A percentile compares a stretch with the other conserved stretches of the same genome.
phyloP scores from a whole-genome alignment of 805 yeast genomes.

The Wickerhamiella australiensis region DNA sequence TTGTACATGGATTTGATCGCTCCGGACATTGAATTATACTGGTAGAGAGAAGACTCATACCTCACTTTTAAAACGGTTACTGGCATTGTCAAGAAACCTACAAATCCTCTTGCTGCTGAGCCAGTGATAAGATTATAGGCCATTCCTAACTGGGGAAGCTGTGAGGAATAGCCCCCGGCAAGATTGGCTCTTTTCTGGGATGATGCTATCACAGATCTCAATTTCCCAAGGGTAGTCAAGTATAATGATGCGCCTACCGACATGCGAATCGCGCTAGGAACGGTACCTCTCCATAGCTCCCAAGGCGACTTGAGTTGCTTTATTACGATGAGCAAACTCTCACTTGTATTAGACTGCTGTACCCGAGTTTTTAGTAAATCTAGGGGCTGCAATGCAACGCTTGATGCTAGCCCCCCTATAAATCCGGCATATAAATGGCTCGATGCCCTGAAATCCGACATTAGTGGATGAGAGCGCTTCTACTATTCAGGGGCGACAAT shows the following conservation, averaged over 20 bases:
- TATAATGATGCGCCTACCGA: slow-evolving; percentile 85
- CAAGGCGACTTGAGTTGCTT: slow-evolving; percentile 19
- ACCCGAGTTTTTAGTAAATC: slow-evolving; percentile 80
- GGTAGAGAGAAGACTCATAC: slow-evolving; percentile 69
- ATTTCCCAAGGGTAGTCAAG: slow-evolving; percentile 53
- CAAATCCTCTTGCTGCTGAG: slow-evolving; percentile 61
- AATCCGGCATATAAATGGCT: slow-evolving; percentile 69
- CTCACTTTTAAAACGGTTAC: slow-evolving; percentile 82
- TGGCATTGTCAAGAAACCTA: slow-evolving; percentile 89
- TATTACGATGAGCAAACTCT: slow-evolving; percentile 20
- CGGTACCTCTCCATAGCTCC: slow-evolving; percentile 84
- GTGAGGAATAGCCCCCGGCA: slow-evolving; percentile 15
- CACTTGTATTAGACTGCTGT: slow-evolving; percentile 40
- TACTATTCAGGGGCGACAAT: no score
- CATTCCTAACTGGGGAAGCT: slow-evolving; percentile 59
- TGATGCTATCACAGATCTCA: slow-evolving; percentile 40
- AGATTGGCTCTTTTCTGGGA: slow-evolving; percentile 11
- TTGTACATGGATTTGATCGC: slow-evolving; percentile 47
- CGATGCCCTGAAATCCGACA: slow-evolving; percentile 13
- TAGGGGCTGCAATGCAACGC: slow-evolving; percentile 73
- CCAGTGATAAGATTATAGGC: slow-evolving; percentile 65
- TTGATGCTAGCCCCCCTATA: slow-evolving; percentile 69
- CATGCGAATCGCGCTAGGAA: slow-evolving; percentile 82
- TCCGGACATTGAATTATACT: slow-evolving; percentile 49
- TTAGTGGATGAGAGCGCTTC: not conserved